Evolutionary conservation across 306 rosid species (phyloP).

Genomic region (Neltuma alba): DNA sequence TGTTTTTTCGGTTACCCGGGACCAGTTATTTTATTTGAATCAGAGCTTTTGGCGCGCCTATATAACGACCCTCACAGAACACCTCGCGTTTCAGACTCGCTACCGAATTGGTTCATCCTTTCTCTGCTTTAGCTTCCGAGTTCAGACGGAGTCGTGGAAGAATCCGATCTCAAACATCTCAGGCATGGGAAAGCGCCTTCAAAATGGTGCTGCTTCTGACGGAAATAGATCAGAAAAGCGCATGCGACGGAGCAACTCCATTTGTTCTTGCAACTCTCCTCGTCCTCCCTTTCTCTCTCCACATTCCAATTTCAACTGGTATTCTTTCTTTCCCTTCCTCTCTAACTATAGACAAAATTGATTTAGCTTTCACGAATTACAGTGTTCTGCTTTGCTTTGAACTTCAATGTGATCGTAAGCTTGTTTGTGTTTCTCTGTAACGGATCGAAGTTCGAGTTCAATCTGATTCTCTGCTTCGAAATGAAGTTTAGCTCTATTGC

Average conservation of each 20-base stretch:
- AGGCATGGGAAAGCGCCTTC: constrained; percentile 12
- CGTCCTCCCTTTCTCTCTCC: constrained; percentile 51
- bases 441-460: background rate
- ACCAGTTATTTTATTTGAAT: background rate
- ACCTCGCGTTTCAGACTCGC: background rate
- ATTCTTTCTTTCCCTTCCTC: constrained; percentile 20
- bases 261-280: constrained; percentile 69
- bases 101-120: background rate
- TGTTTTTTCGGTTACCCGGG: background rate
- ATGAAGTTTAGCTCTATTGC: background rate
- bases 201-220: background rate
- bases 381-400: background rate
- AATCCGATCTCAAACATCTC: background rate
- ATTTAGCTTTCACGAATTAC: background rate
- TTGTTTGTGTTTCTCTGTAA: background rate
- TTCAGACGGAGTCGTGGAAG: background rate
- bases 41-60: constrained; percentile 19
- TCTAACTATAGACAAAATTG: constrained; percentile 4
- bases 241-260: constrained; percentile 44
- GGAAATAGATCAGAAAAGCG: background rate
- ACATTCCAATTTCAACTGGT: constrained; percentile 48
- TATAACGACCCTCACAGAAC: background rate
- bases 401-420: background rate
- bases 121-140: background rate
- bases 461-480: background rate